Evolutionary conservation across 2,329 filamentous ascomycete species (phyloP).

Genomic region (Epicoccum nigrum): DNA sequence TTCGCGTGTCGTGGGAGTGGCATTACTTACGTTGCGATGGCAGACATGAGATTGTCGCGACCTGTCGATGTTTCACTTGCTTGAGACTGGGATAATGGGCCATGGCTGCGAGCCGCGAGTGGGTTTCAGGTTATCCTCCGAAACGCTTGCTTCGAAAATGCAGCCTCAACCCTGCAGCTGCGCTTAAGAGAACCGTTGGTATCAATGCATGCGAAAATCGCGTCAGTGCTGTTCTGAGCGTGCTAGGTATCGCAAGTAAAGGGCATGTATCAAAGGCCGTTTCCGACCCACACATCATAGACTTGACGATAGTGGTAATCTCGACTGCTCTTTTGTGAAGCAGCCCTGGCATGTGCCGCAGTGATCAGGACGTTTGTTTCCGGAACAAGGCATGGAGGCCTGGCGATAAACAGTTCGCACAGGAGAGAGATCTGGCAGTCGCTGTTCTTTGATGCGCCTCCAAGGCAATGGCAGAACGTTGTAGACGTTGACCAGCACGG

Average conservation of each 20-base stretch:
- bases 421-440: no score
- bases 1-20: background rate
- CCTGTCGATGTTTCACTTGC: conserved; percentile 21
- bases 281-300: no score
- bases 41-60: conserved; percentile 4
- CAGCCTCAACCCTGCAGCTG: conserved; percentile 5
- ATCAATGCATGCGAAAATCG: background rate
- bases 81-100: background rate
- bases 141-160: conserved; percentile 7
- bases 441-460: no score
- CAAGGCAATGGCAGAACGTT: no score
- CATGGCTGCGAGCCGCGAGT: background rate
- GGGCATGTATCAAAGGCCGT: no score
- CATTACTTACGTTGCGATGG: background rate
- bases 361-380: no score
- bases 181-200: background rate
- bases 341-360: no score
- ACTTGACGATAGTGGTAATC: no score
- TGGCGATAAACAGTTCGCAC: no score
- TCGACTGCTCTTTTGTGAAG: no score
- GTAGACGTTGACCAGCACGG: background rate
- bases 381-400: no score
- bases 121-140: conserved; percentile 19
- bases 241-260: no score
- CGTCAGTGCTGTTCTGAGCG: background rate